Base-by-base conservation (phyloP, 177 flowering plant genomes). In the Vitis hybrid region DNA sequence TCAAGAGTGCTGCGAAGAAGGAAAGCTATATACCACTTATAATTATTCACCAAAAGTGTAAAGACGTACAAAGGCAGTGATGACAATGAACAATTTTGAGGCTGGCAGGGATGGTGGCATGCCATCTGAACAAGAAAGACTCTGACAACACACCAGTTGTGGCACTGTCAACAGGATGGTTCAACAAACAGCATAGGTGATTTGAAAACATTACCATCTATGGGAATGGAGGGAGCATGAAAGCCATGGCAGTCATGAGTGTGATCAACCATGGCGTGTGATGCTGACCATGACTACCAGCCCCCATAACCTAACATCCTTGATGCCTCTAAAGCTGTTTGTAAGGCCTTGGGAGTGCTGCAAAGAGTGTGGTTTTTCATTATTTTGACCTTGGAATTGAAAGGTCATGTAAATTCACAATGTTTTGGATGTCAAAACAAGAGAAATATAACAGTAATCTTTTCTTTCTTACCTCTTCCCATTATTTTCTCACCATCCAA, bases 231-330 rank as follows among this genome's bases (percentile, higher is more conserved):
- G 64, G 17, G 46, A 77, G 71, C 14, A 78, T 74, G 55, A 76
- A 57, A 61, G 86, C 84, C 8, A 81, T 59, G 77, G 84, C 79
- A 21, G 83, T 81, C 18, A 84, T 46, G 86, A 84, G 71, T 79
- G 86, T 61, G 84, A 79, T 84, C 84, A 1, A 70, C 76, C 6
- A 59, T 21, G 65, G 83, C 77, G 9, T 83, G 82, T 30, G 64
- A 68, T 51, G 50, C 72, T 3, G 83, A 69, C 30, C 86, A 84
- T 77, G 84, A 75, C 63, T 75, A 72, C 61, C 82, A 79, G 58
- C 84, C 82, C 30, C 84, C 83, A 0, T 81, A 82, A 24, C 65
- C 63, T 41, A 76, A 80, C 61, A 63, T 80, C 18, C 82, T 83
- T 8, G 83, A 80, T 76, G 87, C 80, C 7, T 84, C 87, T 0